Evolutionary conservation across 164 flowering plant genomes (phyloP).

Genomic region (Protea cynaroides): DNA sequence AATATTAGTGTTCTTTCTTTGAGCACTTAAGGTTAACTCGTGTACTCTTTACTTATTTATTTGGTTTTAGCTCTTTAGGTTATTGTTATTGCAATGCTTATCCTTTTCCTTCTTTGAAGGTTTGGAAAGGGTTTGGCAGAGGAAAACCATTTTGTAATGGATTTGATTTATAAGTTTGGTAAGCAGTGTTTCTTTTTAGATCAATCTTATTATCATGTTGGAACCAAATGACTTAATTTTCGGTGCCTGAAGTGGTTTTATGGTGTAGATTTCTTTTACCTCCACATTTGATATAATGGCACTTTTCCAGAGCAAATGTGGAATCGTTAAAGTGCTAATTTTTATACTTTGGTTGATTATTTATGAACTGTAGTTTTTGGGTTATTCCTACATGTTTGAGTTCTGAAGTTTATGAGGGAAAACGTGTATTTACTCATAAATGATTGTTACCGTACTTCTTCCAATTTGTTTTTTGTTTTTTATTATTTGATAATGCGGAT

Average conservation of each 20-base stretch:
- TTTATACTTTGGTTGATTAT: no score
- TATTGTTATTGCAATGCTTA: neutral
- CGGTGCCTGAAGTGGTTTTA: no score
- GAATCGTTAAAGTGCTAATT: neutral
- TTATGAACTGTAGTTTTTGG: no score
- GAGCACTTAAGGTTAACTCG: neutral
- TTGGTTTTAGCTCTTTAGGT: neutral
- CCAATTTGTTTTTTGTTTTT: no score
- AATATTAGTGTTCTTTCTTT: neutral
- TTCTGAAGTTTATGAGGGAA: no score
- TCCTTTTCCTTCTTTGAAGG: conserved; percentile 4
- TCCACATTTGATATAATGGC: neutral
- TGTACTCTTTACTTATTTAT: neutral
- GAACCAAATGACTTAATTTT: no score
- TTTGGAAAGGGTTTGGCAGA: conserved; percentile 2
- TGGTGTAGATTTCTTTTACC: neutral
- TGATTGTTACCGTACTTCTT: no score
- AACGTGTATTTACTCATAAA: no score
- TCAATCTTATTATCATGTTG: no score
- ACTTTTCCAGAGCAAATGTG: neutral
- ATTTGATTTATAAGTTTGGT: no score
- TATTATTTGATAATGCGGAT: no score
- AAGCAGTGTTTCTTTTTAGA: neutral
- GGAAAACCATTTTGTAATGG: neutral
- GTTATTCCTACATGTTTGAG: no score